Base-by-base conservation (phyloP, 1,284 basidiomycete species). In the Cutaneotrichosporon cyanovorans region DNA sequence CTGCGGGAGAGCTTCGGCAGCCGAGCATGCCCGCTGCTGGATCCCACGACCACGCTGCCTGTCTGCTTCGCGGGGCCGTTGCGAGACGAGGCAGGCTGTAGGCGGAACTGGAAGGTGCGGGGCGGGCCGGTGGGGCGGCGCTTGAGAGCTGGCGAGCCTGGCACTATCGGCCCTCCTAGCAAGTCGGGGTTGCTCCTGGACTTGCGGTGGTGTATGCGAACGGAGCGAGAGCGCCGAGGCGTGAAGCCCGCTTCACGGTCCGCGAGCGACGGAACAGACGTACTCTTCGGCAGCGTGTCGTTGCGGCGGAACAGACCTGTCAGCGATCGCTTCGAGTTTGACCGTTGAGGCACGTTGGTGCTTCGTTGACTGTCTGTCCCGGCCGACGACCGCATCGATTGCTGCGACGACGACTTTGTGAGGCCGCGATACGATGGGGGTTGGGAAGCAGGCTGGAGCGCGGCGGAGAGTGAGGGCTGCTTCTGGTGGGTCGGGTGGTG, bases 21-120 rank as follows among this genome's bases (percentile, higher is more conserved):
- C 7, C 32, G 32, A 14, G 11, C 14, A 7, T 34, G 9, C n/a
- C 14, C 16, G 11, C 14, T 15, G 16, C 14, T 15, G 11, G 32
- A 34, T 7, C 32, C 32, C 6, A 34, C 14, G 6, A 34, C 32
- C 32, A 34, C 25, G 12, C 12, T 28, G 25, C 8, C 25, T 28
- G 25, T 7, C 25, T 28, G 25, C 25, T 28, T 28, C 8, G 25
- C 7, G 8, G 25, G 25, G 12, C 25, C 25, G 12, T 12, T 12
- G 12, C 25, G 32, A 9, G 32, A 6, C 32, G 32, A 34, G 15
- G 32, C 40, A 8, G 45, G 38, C 25, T 41, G 45, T 9, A 48
- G 36, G 20, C 46, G 40, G 21, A 54, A 45, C 48, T 54, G 48
- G 33, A 54, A 42, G 5, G 48, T 21, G 8, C 48, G 45, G 1